Evolutionary conservation across 192 early-diverging fungal species (phyloP).

Genomic region (Diversispora epigaea): DNA sequence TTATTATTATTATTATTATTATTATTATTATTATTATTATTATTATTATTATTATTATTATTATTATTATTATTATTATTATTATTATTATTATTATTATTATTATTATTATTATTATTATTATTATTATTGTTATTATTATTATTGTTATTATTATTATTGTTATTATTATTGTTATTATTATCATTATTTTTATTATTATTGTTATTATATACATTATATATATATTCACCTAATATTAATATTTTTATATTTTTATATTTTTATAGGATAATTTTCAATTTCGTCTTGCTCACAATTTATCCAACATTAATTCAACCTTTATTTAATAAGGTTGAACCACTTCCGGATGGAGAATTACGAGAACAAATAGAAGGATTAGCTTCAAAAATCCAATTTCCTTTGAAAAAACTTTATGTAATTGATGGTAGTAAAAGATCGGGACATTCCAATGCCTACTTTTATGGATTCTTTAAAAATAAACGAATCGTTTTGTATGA

Average conservation of each 20-base stretch:
- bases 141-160: no score
- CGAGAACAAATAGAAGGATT: slow-evolving; percentile 77
- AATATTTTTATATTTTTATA: not conserved
- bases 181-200: slow-evolving; percentile 71
- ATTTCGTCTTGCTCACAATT: slow-evolving; percentile 73
- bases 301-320: slow-evolving; percentile 96
- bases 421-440: slow-evolving; percentile 92
- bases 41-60: no score
- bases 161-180: no score
- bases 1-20: no score
- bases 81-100: no score
- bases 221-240: not conserved
- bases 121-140: no score
- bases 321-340: slow-evolving; percentile 94
- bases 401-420: slow-evolving; percentile 92
- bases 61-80: not conserved
- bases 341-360: slow-evolving; percentile 80
- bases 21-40: no score
- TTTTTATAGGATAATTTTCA: slow-evolving; percentile 57
- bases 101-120: no score
- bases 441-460: slow-evolving; percentile 94
- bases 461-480: slow-evolving; percentile 94
- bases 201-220: slow-evolving; percentile 85
- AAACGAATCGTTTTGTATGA: slow-evolving; percentile 96
- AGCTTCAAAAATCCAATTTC: slow-evolving; percentile 80